These are phyloP conservation scores for Graphilbum ipis-grandicollis DNA, from an alignment of 2,329 filamentous ascomycete species.

Conservation along the genomic window DNA sequence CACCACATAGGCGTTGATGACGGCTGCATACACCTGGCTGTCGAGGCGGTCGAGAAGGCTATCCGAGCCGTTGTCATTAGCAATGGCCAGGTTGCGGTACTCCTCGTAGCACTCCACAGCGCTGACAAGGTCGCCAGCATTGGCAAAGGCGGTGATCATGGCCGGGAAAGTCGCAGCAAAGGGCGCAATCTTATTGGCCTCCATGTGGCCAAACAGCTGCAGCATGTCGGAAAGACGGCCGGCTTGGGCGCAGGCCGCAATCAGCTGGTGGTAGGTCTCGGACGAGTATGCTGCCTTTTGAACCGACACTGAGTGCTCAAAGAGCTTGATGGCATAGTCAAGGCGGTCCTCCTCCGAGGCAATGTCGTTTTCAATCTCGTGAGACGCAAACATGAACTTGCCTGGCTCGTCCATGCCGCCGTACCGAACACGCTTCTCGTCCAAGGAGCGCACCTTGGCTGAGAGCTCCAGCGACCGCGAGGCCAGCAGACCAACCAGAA, in stretches of 20 bases:
- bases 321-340: conserved; percentile 69
- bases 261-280: conserved; percentile 70
- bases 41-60: conserved; percentile 58
- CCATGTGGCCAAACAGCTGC: conserved; percentile 82
- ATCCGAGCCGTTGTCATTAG: conserved; percentile 57
- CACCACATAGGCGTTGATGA: conserved; percentile 76
- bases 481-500: conserved; percentile 68
- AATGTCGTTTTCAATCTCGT: conserved; percentile 74
- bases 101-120: conserved; percentile 93
- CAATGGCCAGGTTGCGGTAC: conserved; percentile 77
- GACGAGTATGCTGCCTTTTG: conserved; percentile 53
- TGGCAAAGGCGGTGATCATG: conserved; percentile 90
- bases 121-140: conserved; percentile 62
- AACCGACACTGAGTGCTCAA: conserved; percentile 54
- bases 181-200: conserved; percentile 54
- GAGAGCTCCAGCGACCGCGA: conserved; percentile 65
- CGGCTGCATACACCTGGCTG: conserved; percentile 71
- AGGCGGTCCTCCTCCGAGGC: conserved; percentile 76
- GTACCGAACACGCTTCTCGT: conserved; percentile 69
- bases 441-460: conserved; percentile 52
- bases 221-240: conserved; percentile 80
- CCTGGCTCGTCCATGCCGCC: conserved; percentile 71
- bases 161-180: conserved; percentile 70
- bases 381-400: conserved; percentile 77
- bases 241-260: conserved; percentile 70